These are phyloP conservation scores for Blastosporella zonata DNA, from an alignment of 1,284 basidiomycete genomes.

Conservation along the genomic window DNA sequence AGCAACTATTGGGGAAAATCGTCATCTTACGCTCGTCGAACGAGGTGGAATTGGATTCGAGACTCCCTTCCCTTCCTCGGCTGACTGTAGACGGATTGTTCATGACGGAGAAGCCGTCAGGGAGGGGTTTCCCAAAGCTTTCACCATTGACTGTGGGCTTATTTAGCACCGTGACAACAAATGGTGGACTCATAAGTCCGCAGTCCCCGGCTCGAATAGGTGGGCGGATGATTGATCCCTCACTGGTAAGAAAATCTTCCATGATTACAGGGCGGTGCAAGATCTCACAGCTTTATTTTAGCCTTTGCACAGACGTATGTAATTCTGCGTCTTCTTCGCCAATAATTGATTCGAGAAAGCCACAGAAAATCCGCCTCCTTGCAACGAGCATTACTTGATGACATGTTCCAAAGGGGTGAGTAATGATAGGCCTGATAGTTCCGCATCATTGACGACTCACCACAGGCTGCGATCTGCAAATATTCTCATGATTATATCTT, in stretches of 20 bases:
- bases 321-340: constrained; percentile 4
- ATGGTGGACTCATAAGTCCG: constrained; percentile 55
- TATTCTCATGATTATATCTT: constrained; percentile 77
- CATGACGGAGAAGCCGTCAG: constrained; percentile 46
- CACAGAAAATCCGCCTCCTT: constrained; percentile 70
- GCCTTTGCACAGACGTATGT: constrained; percentile 53
- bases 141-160: constrained; percentile 41
- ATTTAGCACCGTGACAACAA: constrained; percentile 37
- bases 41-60: constrained; percentile 44
- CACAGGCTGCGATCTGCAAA: constrained; percentile 62
- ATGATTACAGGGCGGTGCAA: constrained; percentile 10
- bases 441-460: constrained; percentile 10
- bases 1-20: constrained; percentile 65
- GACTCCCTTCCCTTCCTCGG: constrained; percentile 49
- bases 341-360: constrained; percentile 15
- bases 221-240: constrained; percentile 50
- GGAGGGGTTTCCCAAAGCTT: constrained; percentile 37
- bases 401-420: constrained; percentile 73
- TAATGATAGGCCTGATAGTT: constrained; percentile 7
- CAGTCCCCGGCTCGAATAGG: constrained; percentile 44
- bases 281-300: constrained; percentile 24
- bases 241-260: constrained; percentile 38
- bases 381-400: constrained; percentile 79
- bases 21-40: constrained; percentile 53
- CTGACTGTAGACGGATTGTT: constrained; percentile 65